Evolutionary conservation across 441 rosid species (phyloP).

Genomic region (Raphanus hybrid): DNA sequence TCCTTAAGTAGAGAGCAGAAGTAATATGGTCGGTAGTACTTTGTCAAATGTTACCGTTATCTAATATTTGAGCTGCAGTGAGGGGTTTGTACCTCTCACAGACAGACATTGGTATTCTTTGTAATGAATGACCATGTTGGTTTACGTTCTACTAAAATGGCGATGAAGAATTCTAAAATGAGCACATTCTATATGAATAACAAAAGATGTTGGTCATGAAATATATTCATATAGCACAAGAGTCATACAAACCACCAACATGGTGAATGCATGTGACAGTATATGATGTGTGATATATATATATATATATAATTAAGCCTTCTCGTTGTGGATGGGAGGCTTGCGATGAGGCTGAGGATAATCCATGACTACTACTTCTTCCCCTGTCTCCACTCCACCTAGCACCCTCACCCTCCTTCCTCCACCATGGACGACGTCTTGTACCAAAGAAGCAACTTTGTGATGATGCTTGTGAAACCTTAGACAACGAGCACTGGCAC

Average conservation of each 20-base stretch:
- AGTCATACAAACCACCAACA: constrained; percentile 38
- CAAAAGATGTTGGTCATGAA: constrained; percentile 10
- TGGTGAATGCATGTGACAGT: constrained; percentile 39
- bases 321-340: constrained; percentile 90
- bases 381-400: constrained; percentile 45
- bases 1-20: not conserved
- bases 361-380: constrained; percentile 69
- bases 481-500: constrained; percentile 20
- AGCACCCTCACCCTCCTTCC: constrained; percentile 17
- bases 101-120: constrained; percentile 12
- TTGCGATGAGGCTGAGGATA: constrained; percentile 87
- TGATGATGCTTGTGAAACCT: constrained; percentile 8
- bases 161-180: not conserved
- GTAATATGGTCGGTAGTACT: not conserved
- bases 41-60: not conserved
- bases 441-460: constrained; percentile 11
- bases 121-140: not conserved
- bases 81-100: not conserved
- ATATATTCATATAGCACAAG: constrained; percentile 13
- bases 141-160: constrained; percentile 4
- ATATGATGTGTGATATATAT: constrained; percentile 7
- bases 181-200: not conserved
- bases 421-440: constrained; percentile 1
- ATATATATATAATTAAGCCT: constrained; percentile 43
- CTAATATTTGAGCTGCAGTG: constrained; percentile 2